These are phyloP conservation scores for Drosera capensis DNA, from an alignment of 148 eudicot species.

Conservation along the genomic window DNA sequence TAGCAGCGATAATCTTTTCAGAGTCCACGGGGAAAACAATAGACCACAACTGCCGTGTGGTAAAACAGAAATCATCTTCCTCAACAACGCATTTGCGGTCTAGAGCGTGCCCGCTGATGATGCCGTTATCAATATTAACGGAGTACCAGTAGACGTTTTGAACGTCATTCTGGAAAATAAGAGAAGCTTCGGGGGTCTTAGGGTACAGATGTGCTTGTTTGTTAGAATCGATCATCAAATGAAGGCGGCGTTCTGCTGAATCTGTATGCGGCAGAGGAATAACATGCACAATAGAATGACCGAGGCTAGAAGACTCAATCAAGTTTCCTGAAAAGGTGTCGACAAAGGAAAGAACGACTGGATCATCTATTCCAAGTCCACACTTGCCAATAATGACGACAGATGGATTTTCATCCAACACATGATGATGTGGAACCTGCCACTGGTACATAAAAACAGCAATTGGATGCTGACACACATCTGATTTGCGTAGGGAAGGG, in stretches of 20 bases:
- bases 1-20: constrained; percentile 73
- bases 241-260: constrained; percentile 77
- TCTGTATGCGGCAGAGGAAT: constrained; percentile 79
- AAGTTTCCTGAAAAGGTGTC: constrained; percentile 73
- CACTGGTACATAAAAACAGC: constrained; percentile 67
- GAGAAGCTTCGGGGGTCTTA: constrained; percentile 61
- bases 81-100: constrained; percentile 36
- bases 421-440: constrained; percentile 99
- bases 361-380: constrained; percentile 37
- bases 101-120: constrained; percentile 63
- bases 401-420: constrained; percentile 84
- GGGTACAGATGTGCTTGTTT: constrained; percentile 64
- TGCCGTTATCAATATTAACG: constrained; percentile 51
- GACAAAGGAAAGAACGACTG: constrained; percentile 67
- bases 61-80: constrained; percentile 57
- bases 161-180: constrained; percentile 47
- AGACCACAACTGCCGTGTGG: constrained; percentile 65
- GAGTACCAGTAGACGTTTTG: constrained; percentile 88
- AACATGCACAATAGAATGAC: constrained; percentile 64
- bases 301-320: constrained; percentile 23
- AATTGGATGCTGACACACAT: constrained; percentile 43
- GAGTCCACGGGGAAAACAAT: constrained; percentile 74
- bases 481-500: constrained; percentile 55
- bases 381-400: constrained; percentile 85
- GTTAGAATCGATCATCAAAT: constrained; percentile 57